A percentile compares a stretch with the other conserved stretches of the same genome.
phyloP scores from a whole-genome alignment of 495 filamentous ascomycete species.

The Aspergillus saccharolyticus region DNA sequence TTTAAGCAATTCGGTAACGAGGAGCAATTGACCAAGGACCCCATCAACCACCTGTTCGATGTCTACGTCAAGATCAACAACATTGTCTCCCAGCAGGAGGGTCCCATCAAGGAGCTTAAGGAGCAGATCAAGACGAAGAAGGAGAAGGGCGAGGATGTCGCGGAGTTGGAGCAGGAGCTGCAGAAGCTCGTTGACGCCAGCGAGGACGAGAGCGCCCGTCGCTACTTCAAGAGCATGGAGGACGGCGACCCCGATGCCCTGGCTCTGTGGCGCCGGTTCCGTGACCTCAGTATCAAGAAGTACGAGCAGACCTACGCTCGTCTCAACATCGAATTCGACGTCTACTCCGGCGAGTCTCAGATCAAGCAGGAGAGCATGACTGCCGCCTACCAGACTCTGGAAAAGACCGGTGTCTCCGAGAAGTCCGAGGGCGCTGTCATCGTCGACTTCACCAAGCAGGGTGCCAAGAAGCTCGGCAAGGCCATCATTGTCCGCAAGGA shows the following conservation, averaged over 20 bases:
- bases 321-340: conserved; percentile 88
- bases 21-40: conserved; percentile 54
- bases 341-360: conserved; percentile 93
- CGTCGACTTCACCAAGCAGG: conserved; percentile 78
- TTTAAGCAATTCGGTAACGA: conserved; percentile 62
- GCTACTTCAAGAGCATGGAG: conserved; percentile 92
- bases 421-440: conserved; percentile 85
- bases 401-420: conserved; percentile 67
- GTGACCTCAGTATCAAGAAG: conserved; percentile 80
- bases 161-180: conserved; percentile 46
- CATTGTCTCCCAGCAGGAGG: conserved; percentile 47
- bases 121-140: conserved; percentile 50
- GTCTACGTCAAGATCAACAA: conserved; percentile 64
- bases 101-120: conserved; percentile 52
- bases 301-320: conserved; percentile 80
- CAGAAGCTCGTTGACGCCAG: conserved; percentile 49
- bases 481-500: conserved; percentile 64
- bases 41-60: conserved; percentile 64
- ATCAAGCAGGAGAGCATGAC: conserved; percentile 78
- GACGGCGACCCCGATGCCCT: conserved; percentile 72
- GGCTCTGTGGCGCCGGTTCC: conserved; percentile 79
- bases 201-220: conserved; percentile 59
- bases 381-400: conserved; percentile 56
- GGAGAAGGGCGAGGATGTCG: conserved; percentile 44
- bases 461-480: conserved; percentile 62